These are phyloP conservation scores for Penicillium maclennaniae DNA, from an alignment of 495 filamentous ascomycete species.

Conservation along the genomic window DNA sequence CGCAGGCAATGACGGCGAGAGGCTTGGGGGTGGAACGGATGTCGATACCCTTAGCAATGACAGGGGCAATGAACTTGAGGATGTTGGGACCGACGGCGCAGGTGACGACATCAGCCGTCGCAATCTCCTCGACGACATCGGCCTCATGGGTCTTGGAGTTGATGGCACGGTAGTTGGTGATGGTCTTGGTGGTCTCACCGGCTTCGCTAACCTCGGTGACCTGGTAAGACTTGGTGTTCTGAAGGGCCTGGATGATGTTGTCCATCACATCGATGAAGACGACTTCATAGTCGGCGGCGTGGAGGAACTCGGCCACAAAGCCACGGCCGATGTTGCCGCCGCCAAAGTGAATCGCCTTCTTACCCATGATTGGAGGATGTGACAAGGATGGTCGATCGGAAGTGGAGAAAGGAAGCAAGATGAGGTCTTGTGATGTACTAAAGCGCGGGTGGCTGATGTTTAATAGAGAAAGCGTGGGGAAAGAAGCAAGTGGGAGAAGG, in stretches of 20 bases:
- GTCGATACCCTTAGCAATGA: slow-evolving; percentile 87
- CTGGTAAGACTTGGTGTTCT: slow-evolving; percentile 70
- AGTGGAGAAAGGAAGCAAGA: slow-evolving; percentile 1
- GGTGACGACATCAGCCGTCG: slow-evolving; percentile 83
- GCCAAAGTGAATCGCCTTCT: slow-evolving; percentile 90
- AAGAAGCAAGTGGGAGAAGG: not conserved
- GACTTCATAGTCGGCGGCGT: slow-evolving; percentile 76
- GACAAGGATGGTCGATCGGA: slow-evolving; percentile 3
- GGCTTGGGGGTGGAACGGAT: slow-evolving; percentile 66
- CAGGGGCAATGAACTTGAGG: slow-evolving; percentile 90
- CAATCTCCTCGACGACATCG: slow-evolving; percentile 79
- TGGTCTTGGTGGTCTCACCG: slow-evolving; percentile 73
- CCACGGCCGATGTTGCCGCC: slow-evolving; percentile 85
- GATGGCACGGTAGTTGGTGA: slow-evolving; percentile 93
- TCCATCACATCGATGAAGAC: slow-evolving; percentile 93
- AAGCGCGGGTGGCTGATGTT: slow-evolving; percentile 10
- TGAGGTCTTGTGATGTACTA: slow-evolving; percentile 12
- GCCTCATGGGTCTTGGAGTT: slow-evolving; percentile 81
- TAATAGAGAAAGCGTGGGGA: not conserved
- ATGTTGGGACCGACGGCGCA: slow-evolving; percentile 95
- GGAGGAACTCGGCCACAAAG: slow-evolving; percentile 71
- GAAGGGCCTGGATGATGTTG: slow-evolving; percentile 68
- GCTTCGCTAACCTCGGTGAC: slow-evolving; percentile 90
- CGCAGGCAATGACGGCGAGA: slow-evolving; percentile 90
- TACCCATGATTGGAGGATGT: slow-evolving; percentile 47